Conservation (phyloP, 177 flowering plant genomes). For the Vitis hybrid region DNA sequence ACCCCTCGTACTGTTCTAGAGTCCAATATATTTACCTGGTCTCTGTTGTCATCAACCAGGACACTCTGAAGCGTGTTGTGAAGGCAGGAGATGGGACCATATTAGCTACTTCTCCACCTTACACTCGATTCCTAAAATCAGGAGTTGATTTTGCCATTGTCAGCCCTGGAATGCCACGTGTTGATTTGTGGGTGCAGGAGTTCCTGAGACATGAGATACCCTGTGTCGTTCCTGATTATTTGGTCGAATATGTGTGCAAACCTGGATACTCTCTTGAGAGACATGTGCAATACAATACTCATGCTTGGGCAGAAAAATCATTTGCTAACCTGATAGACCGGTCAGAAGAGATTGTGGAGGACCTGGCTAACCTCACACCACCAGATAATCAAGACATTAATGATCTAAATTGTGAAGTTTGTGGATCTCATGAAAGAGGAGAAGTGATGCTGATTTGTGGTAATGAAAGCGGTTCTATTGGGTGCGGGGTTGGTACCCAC, state of each 20-base stretch:
- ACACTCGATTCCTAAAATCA: slow-evolving; percentile 70
- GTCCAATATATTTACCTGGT: neutral
- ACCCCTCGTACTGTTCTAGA: too few relatives aligned
- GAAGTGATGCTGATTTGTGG: slow-evolving; percentile 94
- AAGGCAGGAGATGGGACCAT: slow-evolving; percentile 95
- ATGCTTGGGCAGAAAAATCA: slow-evolving; percentile 79
- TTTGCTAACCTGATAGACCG: slow-evolving; percentile 35
- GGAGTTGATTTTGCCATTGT: slow-evolving; percentile 82
- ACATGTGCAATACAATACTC: slow-evolving; percentile 76
- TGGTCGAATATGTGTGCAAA: slow-evolving; percentile 94
- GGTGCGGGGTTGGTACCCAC: slow-evolving; percentile 81
- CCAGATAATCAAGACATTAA: slow-evolving; percentile 15
- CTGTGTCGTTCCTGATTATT: slow-evolving; percentile 78
- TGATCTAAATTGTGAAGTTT: slow-evolving; percentile 57
- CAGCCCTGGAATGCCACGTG: slow-evolving; percentile 76
- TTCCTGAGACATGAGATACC: slow-evolving; percentile 82
- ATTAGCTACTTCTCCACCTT: slow-evolving; percentile 93
- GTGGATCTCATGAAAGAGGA: slow-evolving; percentile 68
- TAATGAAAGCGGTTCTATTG: slow-evolving; percentile 61
- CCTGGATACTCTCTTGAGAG: slow-evolving; percentile 76
- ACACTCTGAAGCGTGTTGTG: slow-evolving; percentile 84
- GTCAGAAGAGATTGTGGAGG: slow-evolving; percentile 49
- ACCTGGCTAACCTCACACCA: neutral
- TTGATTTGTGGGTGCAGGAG: slow-evolving; percentile 87
- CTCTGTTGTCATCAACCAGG: slow-evolving; percentile 42